Base-by-base conservation (phyloP, 345 rosid species). In the Populus pruinosa region DNA sequence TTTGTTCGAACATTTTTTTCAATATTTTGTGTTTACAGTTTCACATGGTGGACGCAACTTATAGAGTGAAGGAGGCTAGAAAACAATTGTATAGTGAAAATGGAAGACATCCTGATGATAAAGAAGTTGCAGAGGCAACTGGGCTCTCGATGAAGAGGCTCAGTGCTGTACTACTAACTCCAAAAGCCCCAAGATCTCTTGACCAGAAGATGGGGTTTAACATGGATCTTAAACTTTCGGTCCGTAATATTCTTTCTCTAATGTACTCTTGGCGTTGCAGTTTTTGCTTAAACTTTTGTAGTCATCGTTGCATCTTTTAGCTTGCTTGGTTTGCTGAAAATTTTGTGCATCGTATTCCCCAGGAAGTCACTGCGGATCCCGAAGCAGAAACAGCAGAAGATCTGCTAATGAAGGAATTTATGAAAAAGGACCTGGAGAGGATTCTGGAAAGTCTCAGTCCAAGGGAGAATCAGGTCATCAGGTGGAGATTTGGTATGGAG, bases 21-120 rank as follows among this genome's bases (percentile, higher is more conserved):
- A n/a, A 20, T 69, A 10, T 53, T 74, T 39, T 59, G 76, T 76
- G 66, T 79, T 77, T 49, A 78, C 90, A 96, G 99, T 89, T 91
- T 86, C 97, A 92, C 90, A 89, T 96, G 94, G 94, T 92, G 81
- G 98, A 93, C 80, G 96, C 97, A 75, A 90, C 93, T 63, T 93
- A 92, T 81, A 87, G 91, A 73, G 98, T 96, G 85, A 96, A 88
- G 83, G 96, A 91, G 75, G 99, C 96, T 47, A 87, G 89, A 78
- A 92, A 91, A 85, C 92, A 90, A 82, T 85, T 93, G 65, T 87
- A 83, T 77, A 88, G 73, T 38, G 91, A 91, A 84, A 88, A 84
- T 18, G 93, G 96, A 80, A 88, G 84, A 69, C 87, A 90, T 3
- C 96, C 99, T n/a, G 70, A 87, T 69, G 88, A 91, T 41, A 93